phyloP scores from a whole-genome alignment of 1,284 basidiomycete genomes.

The Austropuccinia psidii region DNA sequence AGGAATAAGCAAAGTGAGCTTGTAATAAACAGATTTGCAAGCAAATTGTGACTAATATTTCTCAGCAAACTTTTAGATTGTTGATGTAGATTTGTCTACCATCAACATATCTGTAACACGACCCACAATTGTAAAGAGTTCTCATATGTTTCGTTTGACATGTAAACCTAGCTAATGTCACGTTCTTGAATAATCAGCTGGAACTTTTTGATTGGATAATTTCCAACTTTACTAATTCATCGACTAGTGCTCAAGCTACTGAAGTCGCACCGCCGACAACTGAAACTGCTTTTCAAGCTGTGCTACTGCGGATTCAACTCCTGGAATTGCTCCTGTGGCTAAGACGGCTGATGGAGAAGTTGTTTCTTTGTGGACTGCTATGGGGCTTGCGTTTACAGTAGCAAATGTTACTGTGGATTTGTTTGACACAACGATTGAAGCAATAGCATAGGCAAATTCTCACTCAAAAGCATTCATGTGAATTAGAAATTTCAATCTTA shows the following conservation, averaged over 20 bases:
- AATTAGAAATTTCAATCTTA: conserved; percentile 77
- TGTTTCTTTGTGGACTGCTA: conserved; percentile 55
- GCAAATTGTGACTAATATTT: not conserved
- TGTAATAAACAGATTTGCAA: not conserved
- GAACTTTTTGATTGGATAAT: conserved; percentile 95
- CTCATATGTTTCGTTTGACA: not conserved
- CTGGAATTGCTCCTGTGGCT: too few relatives aligned
- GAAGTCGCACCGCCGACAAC: conserved; percentile 31
- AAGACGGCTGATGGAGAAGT: conserved; percentile 55
- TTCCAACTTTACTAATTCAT: conserved; percentile 75
- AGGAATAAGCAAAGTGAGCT: conserved; percentile 59
- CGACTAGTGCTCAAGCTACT: conserved; percentile 38
- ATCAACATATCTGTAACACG: conserved; percentile 84
- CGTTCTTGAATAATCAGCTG: conserved; percentile 50
- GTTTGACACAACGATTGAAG: conserved; percentile 71
- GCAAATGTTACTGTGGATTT: conserved; percentile 77
- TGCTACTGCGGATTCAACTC: too few relatives aligned
- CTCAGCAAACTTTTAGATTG: conserved; percentile 54
- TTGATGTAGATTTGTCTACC: conserved; percentile 84
- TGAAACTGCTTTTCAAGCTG: too few relatives aligned
- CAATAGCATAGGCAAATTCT: conserved; percentile 76
- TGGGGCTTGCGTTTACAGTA: conserved; percentile 72
- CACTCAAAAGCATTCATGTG: conserved; percentile 69
- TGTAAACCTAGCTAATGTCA: not conserved
- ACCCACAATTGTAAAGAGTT: conserved; percentile 60